A percentile compares a stretch with the other conserved stretches of the same genome.
These are phyloP conservation scores for Cladosporium sp. DNA, from an alignment of 2,329 filamentous ascomycete species.

Conservation along the genomic window DNA sequence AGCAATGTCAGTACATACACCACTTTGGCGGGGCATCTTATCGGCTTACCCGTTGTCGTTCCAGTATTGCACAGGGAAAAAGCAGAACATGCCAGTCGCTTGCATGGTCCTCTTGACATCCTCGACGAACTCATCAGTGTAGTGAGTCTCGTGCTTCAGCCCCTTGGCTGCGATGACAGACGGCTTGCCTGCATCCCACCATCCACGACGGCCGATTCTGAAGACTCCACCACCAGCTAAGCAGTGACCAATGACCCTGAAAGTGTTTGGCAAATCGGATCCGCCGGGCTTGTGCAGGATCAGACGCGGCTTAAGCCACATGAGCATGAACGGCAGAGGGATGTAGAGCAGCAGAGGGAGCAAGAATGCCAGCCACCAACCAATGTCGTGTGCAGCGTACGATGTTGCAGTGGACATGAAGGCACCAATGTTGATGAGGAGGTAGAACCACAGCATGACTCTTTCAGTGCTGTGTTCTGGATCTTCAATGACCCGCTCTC, in stretches of 20 bases:
- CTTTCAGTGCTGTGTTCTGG: conserved; percentile 48
- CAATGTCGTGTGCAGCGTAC: conserved; percentile 64
- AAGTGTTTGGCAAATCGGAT: conserved; percentile 14
- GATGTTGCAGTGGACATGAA: conserved; percentile 66
- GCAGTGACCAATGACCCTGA: conserved; percentile 19
- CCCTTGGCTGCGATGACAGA: conserved; percentile 25
- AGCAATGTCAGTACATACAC: not conserved
- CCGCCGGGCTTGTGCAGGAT: conserved; percentile 14
- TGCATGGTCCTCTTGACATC: conserved; percentile 64
- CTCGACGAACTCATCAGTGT: conserved; percentile 69
- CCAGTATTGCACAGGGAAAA: conserved; percentile 47
- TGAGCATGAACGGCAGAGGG: conserved; percentile 37
- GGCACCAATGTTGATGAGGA: conserved; percentile 71
- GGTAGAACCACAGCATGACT: conserved; percentile 64
- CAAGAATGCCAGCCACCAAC: conserved; percentile 65
- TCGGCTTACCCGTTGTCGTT: conserved; percentile 34
- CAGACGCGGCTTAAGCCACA: conserved; percentile 19
- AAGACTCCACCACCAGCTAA: conserved; percentile 22
- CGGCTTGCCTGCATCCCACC: conserved; percentile 29
- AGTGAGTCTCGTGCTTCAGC: conserved; percentile 39
- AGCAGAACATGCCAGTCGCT: conserved; percentile 64
- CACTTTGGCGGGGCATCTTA: not conserved
- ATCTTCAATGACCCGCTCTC: conserved; percentile 49
- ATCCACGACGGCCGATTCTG: conserved; percentile 23
- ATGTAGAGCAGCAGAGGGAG: conserved; percentile 63